These are phyloP conservation scores for Erodium chrysanthum DNA, from an alignment of 441 rosid species.

Conservation along the genomic window DNA sequence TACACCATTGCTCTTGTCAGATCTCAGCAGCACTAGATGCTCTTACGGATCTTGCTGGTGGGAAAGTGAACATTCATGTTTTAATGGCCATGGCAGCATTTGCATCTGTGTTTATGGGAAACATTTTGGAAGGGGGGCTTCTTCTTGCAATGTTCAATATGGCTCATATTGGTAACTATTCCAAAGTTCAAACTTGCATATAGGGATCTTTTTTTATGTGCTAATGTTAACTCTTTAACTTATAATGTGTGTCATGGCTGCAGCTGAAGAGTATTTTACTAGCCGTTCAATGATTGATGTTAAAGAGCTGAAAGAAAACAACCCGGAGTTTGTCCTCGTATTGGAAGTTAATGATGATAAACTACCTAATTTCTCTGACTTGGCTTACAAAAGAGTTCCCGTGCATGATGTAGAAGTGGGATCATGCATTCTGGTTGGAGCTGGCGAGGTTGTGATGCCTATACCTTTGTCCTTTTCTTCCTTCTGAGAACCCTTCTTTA, in stretches of 20 bases:
- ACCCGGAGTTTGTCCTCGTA: conserved; percentile 79
- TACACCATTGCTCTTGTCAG: conserved; percentile 27
- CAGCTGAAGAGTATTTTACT: conserved; percentile 97
- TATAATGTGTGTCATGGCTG: conserved; percentile 17
- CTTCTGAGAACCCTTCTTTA: background rate
- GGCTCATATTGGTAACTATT: conserved; percentile 71
- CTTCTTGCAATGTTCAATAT: conserved; percentile 95
- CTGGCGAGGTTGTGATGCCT: conserved; percentile 81
- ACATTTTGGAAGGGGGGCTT: conserved; percentile 79
- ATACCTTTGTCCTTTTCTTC: background rate
- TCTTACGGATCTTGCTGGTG: conserved; percentile 68
- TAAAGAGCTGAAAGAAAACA: conserved; percentile 79
- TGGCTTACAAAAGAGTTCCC: conserved; percentile 64
- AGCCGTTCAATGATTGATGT: conserved; percentile 87
- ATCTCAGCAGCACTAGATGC: conserved; percentile 89
- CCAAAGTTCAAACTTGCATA: conserved; percentile 10
- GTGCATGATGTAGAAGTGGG: conserved; percentile 80
- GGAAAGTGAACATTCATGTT: conserved; percentile 86
- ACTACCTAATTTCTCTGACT: conserved; percentile 57
- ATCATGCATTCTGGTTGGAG: conserved; percentile 76
- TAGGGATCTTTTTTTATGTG: background rate
- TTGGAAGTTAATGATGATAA: conserved; percentile 49
- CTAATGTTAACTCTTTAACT: conserved; percentile 7
- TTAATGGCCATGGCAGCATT: conserved; percentile 91
- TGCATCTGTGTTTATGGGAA: conserved; percentile 86